Evolutionary conservation across 768 basidiomycete species (phyloP).

Genomic region (Boletus vermiculosoides): DNA sequence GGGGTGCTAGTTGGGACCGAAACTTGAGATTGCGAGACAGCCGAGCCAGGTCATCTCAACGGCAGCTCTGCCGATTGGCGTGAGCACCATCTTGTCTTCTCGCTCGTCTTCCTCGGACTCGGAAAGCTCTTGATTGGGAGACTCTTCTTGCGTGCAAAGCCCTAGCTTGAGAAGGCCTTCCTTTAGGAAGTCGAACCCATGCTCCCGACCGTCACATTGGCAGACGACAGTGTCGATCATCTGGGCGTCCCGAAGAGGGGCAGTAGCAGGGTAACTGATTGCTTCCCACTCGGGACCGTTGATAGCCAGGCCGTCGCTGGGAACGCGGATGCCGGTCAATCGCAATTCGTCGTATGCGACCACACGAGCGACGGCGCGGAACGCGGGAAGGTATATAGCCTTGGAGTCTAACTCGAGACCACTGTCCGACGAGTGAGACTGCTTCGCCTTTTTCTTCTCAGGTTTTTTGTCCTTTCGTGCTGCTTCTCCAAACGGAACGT

Average conservation of each 20-base stretch:
- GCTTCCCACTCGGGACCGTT: constrained; percentile 57
- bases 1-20: constrained; percentile 24
- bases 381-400: constrained; percentile 55
- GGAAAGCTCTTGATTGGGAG: constrained; percentile 3
- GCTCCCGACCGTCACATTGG: constrained; percentile 56
- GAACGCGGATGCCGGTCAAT: constrained; percentile 70
- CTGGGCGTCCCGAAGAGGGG: constrained; percentile 35
- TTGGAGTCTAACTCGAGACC: constrained; percentile 37
- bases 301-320: constrained; percentile 66
- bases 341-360: constrained; percentile 71
- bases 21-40: constrained; percentile 49
- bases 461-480: constrained; percentile 17
- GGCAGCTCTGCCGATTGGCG: constrained; percentile 47
- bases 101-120: constrained; percentile 43
- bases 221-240: constrained; percentile 50
- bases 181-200: constrained; percentile 75
- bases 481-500: constrained; percentile 49
- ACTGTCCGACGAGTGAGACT: constrained; percentile 29
- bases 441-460: constrained; percentile 34
- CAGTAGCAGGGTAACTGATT: constrained; percentile 34
- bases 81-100: constrained; percentile 43
- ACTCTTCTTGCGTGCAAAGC: constrained; percentile 44
- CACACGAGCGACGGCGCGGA: constrained; percentile 73
- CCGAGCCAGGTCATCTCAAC: constrained; percentile 58
- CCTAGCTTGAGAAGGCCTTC: constrained; percentile 79